Conservation (phyloP, 225 moss, liverwort and hornwort genomes). For the Physcomitrellopsis africana region DNA sequence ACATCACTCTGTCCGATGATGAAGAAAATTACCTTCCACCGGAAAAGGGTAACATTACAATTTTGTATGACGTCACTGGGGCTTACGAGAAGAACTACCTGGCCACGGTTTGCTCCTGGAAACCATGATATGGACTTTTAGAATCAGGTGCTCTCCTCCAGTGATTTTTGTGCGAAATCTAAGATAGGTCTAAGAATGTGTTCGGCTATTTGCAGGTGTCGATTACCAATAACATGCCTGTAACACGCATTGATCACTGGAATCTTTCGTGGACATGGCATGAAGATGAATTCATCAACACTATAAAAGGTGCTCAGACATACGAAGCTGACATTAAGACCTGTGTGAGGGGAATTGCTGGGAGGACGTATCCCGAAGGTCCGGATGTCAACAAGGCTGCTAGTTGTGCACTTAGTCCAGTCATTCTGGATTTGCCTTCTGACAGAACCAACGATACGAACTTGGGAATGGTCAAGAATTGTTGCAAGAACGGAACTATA, state of each 20-base stretch:
- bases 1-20: conserved; percentile 26
- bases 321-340: conserved; percentile 40
- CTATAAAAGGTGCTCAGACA: conserved; percentile 75
- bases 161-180: too few species aligned
- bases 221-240: conserved; percentile 63
- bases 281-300: conserved; percentile 68
- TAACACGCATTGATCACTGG: conserved; percentile 79
- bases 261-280: conserved; percentile 84
- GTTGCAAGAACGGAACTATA: conserved; percentile 89
- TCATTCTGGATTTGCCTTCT: conserved; percentile 65
- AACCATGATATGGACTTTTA: too few species aligned
- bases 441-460: conserved; percentile 52
- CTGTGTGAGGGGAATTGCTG: conserved; percentile 66
- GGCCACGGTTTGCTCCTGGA: conserved; percentile 46
- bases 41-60: conserved; percentile 70
- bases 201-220: conserved; percentile 51
- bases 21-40: conserved; percentile 22
- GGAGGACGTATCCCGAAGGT: conserved; percentile 42
- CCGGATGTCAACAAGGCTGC: conserved; percentile 73
- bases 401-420: conserved; percentile 64
- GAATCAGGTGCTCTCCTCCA: too few species aligned
- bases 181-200: not conserved
- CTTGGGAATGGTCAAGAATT: conserved; percentile 58
- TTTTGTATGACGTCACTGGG: conserved; percentile 67
- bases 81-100: conserved; percentile 50